Base-by-base conservation (phyloP, 2,329 filamentous ascomycete species). In the Daldinia eschscholtzii region DNA sequence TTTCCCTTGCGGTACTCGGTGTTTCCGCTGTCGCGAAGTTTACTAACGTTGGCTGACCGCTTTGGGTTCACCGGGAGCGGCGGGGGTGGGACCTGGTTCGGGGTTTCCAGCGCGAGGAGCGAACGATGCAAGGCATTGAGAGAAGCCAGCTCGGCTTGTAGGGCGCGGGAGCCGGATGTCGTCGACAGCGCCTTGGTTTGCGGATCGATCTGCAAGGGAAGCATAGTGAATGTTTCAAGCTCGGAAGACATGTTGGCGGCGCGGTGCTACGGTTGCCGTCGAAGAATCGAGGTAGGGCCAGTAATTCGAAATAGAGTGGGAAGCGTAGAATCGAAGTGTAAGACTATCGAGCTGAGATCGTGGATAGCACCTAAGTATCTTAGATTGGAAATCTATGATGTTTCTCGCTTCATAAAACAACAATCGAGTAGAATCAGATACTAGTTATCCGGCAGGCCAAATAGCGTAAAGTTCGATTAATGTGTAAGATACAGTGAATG, bases 31-130 rank as follows among this genome's bases (percentile, higher is more conserved):
- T 98, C 96, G 79, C 94, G 93, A 73, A 98, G 90, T 83, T 98
- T 98, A 81, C 86, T 89, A 81, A 99, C 92, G 78, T 94, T 90
- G 39, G 93, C 93, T 72, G 88, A 91, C 77, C 95, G 93, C 83
- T 98, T 97, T 58, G 93, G 94, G 85, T 97, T 97, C 70, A 98
- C 91, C 67, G 94, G 94, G 46, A 97, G 87, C 0, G 96, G 96
- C 0, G 95, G 92, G 4, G 94, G 94, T 0, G 95, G 95, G 20
- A 93, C 84, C 55, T 82, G 86, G 66, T 88, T 86, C 5, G 91
- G 88, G 33, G 83, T 80, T 50, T 88, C 86, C 73, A 93, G 87
- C 62, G 81, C 81, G 74, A 96, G 84, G 68, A 98, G 88, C 48
- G 87, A 81, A 73, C 89, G 89, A 88, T 97, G 93, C 57, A 98